These are phyloP conservation scores for Aspergillus cristatus DNA, from an alignment of 495 filamentous ascomycete species.

Conservation along the genomic window DNA sequence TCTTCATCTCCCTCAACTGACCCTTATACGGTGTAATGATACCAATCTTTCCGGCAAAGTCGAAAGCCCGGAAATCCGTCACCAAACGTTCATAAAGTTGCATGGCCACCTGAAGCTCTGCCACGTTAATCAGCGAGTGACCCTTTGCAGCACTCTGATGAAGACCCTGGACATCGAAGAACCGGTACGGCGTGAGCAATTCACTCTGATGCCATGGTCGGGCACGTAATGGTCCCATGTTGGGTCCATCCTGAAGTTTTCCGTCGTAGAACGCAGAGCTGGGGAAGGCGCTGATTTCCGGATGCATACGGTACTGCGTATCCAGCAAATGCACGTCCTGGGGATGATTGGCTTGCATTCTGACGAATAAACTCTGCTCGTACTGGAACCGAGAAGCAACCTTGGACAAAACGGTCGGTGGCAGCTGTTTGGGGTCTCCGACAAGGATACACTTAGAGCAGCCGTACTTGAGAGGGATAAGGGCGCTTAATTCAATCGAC, in stretches of 20 bases:
- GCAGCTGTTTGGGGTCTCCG: constrained; percentile 94
- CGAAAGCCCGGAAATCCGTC: constrained; percentile 55
- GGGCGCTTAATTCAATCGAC: constrained; percentile 91
- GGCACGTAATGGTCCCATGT: constrained; percentile 66
- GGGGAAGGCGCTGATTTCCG: constrained; percentile 83
- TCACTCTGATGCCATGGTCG: constrained; percentile 78
- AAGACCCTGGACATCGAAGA: constrained; percentile 89
- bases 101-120: constrained; percentile 78
- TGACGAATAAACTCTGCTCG: constrained; percentile 95
- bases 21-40: constrained; percentile 97
- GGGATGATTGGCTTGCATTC: constrained; percentile 90
- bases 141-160: constrained; percentile 68
- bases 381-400: constrained; percentile 90
- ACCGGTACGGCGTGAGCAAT: constrained; percentile 86
- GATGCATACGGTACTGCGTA: constrained; percentile 98
- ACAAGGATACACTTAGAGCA: constrained; percentile 96
- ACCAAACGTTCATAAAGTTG: constrained; percentile 69
- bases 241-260: constrained; percentile 68
- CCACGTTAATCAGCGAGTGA: constrained; percentile 82
- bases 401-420: constrained; percentile 88
- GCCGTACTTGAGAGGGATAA: constrained; percentile 96
- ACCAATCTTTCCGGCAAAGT: constrained; percentile 78
- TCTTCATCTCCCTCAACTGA: constrained; percentile 72
- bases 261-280: constrained; percentile 88
- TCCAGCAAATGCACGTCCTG: constrained; percentile 89